Evolutionary conservation across 805 yeast species (phyloP), one percentile per base, ranked within the genome.

Genomic region (Hanseniaspora lachancei): DNA sequence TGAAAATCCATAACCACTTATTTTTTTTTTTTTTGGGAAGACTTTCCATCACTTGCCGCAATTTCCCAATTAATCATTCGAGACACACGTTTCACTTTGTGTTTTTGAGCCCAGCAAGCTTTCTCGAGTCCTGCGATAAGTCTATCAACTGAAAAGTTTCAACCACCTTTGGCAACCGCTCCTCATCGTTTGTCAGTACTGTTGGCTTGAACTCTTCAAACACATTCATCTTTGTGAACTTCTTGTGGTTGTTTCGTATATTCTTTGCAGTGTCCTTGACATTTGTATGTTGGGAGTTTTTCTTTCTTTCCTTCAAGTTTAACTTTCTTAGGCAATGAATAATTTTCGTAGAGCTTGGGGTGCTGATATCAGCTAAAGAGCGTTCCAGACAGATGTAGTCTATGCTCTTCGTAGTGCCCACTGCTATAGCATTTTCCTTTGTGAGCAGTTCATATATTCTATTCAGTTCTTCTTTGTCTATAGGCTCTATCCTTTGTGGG

Each of bases 81-180:
- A 7, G 35, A 13, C 35, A 13, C 35, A 32, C 35, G 35, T 32
- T 13, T 32, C 35, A 32, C 15, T 32, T 5, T 2, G 15, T 12
- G 3, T 46, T 32, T n/a, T 46, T 46, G 29, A 34, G 29, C 13
- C 40, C 27, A n/a, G 55, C 55, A 15, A 51, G 36, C 9, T 35
- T 44, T 38, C 55, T 23, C 1, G 55, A 51, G 38, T 43, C 49
- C 9, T 43, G 38, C 9, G 55, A 51, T 32, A 51, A 21, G n/a
- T 51, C 55, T 34, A 51, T 51, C 15, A 51, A 21, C 29, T 51
- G 49, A 38, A 51, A 51, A 3, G 49, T 27, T 12, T 51, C 55
- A 2, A 51, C n/a, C 24, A 39, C 12, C 13, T 29, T 24, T 8
- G 38, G 44, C 36, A 18, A 18, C 3, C 23, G 5, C 13, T 49